Evolutionary conservation across 768 basidiomycete genomes (phyloP), one percentile per base, ranked within the genome.

Genomic region (Hortiboletus flavorubellus): DNA sequence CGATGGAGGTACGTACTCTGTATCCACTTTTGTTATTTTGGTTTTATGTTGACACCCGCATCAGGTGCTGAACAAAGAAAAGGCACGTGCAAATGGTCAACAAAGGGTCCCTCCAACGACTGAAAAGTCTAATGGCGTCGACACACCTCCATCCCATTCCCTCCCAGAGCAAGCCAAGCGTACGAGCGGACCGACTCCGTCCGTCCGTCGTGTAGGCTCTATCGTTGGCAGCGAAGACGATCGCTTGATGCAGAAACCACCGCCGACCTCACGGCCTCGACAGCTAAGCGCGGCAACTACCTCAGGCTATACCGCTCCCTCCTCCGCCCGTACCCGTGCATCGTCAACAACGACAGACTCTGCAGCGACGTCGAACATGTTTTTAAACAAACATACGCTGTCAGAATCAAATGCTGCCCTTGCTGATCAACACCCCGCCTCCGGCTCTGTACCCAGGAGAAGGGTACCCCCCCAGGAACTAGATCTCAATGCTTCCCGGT

Each of bases 1-100:
- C 85, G 47, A 95, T 96, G 83, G 93, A 97, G 81, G 94, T 95
- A 73, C 67, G 83, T 77, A 59, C 64, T 55, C 54, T 50, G 44
- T 57, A 47, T 58, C 61, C 46, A 56, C 39, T 50, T 21, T 62
- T 61, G 31, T 42, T 49, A 66, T 59, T 52, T 33, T 54, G 48
- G 41, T 61, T 58, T 44, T 39, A 43, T 49, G 44, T 38, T 56
- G 46, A 56, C 48, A 18, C 38, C 31, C 16, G 31, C 41, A 50
- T 54, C 58, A 89, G 87, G 79, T 80, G 60, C 82, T 84, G 76
- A 88, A 88, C 80, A 86, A 83, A 77, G 87, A 88, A 72, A 86
- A 85, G 72, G 78, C 77, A 6, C 71, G 69, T 46, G 52, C 53
- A 51, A 70, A 60, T 59, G 68, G 69, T 31, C 68, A 66, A 41